Conservation (phyloP, 495 filamentous ascomycete genomes). For the Podospora conica region DNA sequence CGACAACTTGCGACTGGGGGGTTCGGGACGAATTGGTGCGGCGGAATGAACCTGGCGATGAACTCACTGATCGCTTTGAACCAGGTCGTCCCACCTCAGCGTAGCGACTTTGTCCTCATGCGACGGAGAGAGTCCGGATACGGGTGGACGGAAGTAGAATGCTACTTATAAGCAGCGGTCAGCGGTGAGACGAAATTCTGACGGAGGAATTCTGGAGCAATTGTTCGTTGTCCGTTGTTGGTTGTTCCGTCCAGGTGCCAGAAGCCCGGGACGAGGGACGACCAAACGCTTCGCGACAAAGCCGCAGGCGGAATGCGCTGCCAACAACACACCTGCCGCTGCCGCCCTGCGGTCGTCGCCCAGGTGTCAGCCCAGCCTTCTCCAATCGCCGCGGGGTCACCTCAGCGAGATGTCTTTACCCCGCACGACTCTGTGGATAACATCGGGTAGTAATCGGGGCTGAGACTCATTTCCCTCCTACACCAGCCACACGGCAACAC, state of each 20-base stretch:
- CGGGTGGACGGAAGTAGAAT: neutral
- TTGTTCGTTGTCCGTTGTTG: neutral
- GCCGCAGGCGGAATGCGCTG: neutral
- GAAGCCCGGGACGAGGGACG: no score
- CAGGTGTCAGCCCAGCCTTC: conserved; percentile 1
- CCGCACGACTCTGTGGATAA: neutral
- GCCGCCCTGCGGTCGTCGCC: neutral
- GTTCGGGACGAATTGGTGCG: no score
- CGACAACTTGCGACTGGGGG: neutral
- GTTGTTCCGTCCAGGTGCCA: neutral
- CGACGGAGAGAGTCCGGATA: neutral
- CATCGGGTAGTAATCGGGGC: no score
- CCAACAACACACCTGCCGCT: neutral
- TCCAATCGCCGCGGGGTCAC: conserved; percentile 1
- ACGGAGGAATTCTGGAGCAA: neutral
- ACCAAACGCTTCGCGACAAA: no score
- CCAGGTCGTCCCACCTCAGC: neutral
- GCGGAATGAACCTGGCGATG: neutral
- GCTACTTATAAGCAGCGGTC: neutral
- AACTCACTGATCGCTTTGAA: neutral
- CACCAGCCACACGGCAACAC: neutral
- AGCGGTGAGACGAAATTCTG: neutral
- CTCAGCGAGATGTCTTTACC: neutral
- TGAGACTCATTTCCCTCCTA: neutral
- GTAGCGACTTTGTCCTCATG: neutral